Evolutionary conservation across 139 green algal species (phyloP).

Genomic region (Picochlorum sp.): DNA sequence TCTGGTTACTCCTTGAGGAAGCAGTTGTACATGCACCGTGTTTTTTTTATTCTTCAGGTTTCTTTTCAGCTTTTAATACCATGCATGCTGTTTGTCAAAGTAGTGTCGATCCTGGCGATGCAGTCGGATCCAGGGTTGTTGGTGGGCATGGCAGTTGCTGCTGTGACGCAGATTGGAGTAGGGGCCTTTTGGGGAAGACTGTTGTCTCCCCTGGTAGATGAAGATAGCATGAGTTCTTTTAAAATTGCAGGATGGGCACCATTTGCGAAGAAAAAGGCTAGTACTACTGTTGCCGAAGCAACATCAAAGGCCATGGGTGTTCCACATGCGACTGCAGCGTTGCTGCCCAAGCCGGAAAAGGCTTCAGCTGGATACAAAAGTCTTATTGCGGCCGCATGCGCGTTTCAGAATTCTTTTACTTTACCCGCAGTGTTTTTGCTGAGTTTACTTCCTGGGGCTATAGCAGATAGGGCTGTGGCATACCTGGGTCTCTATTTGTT

Average conservation of each 20-base stretch:
- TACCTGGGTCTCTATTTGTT: conserved; percentile 40
- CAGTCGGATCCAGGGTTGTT: conserved; percentile 18
- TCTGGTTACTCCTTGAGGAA: too few relatives aligned
- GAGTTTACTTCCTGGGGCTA: conserved; percentile 31
- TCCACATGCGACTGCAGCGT: conserved; percentile 17
- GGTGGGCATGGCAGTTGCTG: conserved; percentile 8
- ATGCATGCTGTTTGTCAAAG: conserved; percentile 52
- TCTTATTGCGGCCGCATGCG: conserved; percentile 35
- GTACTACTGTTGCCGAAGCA: conserved; percentile 20
- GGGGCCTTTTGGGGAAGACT: conserved; percentile 15
- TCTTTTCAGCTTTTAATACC: conserved; percentile 53
- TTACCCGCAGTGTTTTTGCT: conserved; percentile 50
- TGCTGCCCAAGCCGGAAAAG: conserved; percentile 11
- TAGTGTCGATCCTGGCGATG: conserved; percentile 33
- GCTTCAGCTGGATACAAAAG: conserved; percentile 18
- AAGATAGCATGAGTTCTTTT: not conserved
- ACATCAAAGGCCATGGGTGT: conserved; percentile 27
- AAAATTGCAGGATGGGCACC: not conserved
- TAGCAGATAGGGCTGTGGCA: conserved; percentile 16
- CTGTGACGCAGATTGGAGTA: conserved; percentile 18
- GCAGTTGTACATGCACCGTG: too few relatives aligned
- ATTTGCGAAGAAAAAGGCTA: not conserved
- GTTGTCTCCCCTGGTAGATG: conserved; percentile 17
- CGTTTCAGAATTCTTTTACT: conserved; percentile 67
- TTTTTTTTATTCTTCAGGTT: conserved; percentile 24